Evolutionary conservation across 306 rosid genomes (phyloP).

Genomic region (Calophaca sinica): DNA sequence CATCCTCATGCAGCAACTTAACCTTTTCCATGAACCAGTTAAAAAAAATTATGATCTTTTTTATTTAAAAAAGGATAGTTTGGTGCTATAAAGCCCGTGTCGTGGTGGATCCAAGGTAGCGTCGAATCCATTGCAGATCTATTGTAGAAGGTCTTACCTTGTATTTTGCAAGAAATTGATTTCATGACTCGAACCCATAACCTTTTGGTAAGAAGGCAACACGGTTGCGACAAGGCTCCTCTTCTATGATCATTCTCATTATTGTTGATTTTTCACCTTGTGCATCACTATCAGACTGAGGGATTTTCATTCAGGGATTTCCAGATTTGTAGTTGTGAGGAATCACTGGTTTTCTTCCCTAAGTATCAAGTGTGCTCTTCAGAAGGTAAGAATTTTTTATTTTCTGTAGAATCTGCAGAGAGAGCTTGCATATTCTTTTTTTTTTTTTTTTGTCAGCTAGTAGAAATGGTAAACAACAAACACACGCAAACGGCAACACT

Average conservation of each 20-base stretch:
- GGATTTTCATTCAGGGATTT: no score
- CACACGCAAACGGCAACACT: no score
- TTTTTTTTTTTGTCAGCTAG: no score
- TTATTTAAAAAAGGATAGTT: not conserved
- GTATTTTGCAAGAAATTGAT: no score
- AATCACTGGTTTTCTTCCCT: not conserved
- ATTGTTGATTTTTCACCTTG: not conserved
- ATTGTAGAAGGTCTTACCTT: no score
- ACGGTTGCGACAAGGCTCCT: no score
- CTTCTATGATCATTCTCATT: not conserved
- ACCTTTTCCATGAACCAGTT: not conserved
- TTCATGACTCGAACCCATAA: no score
- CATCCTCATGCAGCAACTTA: conserved; percentile 19
- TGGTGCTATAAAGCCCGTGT: not conserved
- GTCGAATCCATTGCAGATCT: not conserved
- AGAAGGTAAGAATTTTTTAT: not conserved
- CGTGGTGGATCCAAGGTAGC: not conserved
- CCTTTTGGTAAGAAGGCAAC: no score
- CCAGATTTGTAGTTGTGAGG: no score
- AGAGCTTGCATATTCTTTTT: not conserved
- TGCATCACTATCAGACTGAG: not conserved
- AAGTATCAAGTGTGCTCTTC: not conserved
- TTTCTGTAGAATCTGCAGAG: not conserved
- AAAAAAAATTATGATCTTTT: no score
- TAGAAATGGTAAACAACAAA: no score